phyloP scores from a whole-genome alignment of 495 filamentous ascomycete species.

The Cairneyella variabilis region DNA sequence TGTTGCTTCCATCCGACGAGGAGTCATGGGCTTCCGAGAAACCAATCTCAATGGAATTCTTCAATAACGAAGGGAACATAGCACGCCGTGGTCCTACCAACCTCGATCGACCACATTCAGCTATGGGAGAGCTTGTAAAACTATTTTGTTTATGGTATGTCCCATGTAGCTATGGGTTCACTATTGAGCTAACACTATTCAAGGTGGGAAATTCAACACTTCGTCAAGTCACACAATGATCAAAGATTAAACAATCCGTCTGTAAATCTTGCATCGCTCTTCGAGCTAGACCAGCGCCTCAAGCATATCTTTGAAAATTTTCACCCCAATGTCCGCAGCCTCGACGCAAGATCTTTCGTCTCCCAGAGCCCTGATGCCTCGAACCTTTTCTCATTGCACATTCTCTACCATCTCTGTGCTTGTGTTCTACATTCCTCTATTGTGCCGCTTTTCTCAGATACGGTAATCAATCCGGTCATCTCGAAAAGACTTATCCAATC shows the following conservation, averaged over 20 bases:
- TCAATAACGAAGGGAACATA: conserved; percentile 15
- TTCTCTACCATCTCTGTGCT: conserved; percentile 12
- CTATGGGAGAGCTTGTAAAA: conserved; percentile 8
- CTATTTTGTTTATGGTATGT: conserved; percentile 15
- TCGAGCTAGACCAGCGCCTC: conserved; percentile 5
- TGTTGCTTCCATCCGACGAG: conserved; percentile 18
- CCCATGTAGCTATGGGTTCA: neutral
- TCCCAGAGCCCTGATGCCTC: conserved; percentile 2
- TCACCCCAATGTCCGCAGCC: neutral
- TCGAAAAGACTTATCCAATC: conserved; percentile 7
- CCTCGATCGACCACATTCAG: neutral
- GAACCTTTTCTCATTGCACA: conserved; percentile 6
- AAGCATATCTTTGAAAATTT: conserved; percentile 2
- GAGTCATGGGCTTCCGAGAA: neutral
- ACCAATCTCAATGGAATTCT: conserved; percentile 9
- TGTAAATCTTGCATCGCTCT: neutral
- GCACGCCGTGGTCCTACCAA: neutral
- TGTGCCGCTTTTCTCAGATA: conserved; percentile 15
- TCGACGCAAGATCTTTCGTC: neutral
- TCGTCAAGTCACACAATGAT: neutral
- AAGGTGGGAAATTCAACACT: conserved; percentile 15
- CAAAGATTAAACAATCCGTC: neutral
- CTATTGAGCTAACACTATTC: neutral
- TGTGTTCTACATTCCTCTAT: conserved; percentile 14
- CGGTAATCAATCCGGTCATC: neutral